Base-by-base conservation (phyloP, 805 yeast genomes). In the Wickerhamiella nectarea region DNA sequence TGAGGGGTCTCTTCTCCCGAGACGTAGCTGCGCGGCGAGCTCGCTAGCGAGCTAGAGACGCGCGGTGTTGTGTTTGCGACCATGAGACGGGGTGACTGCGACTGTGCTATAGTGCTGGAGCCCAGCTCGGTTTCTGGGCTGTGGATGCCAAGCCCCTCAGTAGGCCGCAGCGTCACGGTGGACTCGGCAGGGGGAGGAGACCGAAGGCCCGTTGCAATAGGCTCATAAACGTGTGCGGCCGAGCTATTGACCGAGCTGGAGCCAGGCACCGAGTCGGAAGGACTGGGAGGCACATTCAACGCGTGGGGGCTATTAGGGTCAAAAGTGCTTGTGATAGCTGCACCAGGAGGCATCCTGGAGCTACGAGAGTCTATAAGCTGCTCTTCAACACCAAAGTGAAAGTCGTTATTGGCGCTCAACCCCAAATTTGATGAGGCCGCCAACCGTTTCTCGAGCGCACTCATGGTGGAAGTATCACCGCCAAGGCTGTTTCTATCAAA, bases 361-460 rank as follows among this genome's bases (percentile, higher is more conserved):
- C 29, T 28, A n/a, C 42, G 35, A 20, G 42, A 39, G 12, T 31
- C 42, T 6, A 39, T 39, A 3, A 43, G 41, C 45, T 43, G 45
- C 38, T 35, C 43, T 24, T 44, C 47, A 6, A 31, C 25, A n/a
- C 36, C 44, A 31, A 38, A 36, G 17, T 36, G 36, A 22, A 38
- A 38, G 18, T 44, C 43, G 24, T 18, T 20, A 14, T 17, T 24
- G 5, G 42, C 33, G 8, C 22, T 8, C 3, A 39, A 18, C 14
- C 29, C 42, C 2, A 39, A 18, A 15, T 14, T 31, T 2, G 35
- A 17, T 11, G 42, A 39, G 2, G 42, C 42, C 2, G 42, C 42
- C 6, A 39, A 29, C n/a, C 42, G 42, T 22, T 31, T 35, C 20
- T 39, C 42, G 6, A 39, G 24, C 9, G 42, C 31, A n/a, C 31